Base-by-base conservation (phyloP, 2,329 filamentous ascomycete genomes). In the Arthrobotrys entomopaga region DNA sequence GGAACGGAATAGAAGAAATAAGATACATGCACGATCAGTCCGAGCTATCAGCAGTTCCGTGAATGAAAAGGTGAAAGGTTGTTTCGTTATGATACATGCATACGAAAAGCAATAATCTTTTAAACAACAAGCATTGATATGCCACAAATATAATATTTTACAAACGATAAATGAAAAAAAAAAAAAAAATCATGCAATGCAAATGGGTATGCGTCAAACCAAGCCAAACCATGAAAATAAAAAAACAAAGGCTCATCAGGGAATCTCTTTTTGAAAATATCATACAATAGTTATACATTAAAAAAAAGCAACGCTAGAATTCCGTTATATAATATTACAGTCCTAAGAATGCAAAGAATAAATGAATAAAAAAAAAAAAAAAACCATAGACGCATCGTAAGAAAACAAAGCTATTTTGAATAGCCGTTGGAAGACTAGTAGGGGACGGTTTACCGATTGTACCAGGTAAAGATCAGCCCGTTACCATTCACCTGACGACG, bases 401-500 rank as follows among this genome's bases (percentile, higher is more conserved):
- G 2, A 34, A n/a, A 26, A 34, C 29, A 10, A 34, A 46, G 11
- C 16, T 46, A 6, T 6, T 46, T 19, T 46, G 42, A 46, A 5
- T 46, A 46, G 3, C 42, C n/a, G n/a, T 7, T 19, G 16, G 8
- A 46, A 46, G 42, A 46, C 42, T 16, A 13, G 42, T n/a, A 13
- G 42, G 42, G 29, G 7, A 10, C 6, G 1, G 7, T 34, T 34
- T 34, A 13, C 6, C 15, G 16, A 46, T 15, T 46, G 15, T 3
- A 46, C 6, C 6, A 46, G 42, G 16, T 46, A 46, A 46, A 46
- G 42, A 15, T 46, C 11, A 46, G n/a, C 16, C 15, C 16, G 15
- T 40, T 19, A 6, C 34, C 20, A n/a, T 40, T 66, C 60, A 74
- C 58, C 70, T 57, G 54, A 74, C 70, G 26, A 74, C 63, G 43